Base-by-base conservation (phyloP, 371 early-diverging fungal genomes). In the Mortierella sp. region DNA sequence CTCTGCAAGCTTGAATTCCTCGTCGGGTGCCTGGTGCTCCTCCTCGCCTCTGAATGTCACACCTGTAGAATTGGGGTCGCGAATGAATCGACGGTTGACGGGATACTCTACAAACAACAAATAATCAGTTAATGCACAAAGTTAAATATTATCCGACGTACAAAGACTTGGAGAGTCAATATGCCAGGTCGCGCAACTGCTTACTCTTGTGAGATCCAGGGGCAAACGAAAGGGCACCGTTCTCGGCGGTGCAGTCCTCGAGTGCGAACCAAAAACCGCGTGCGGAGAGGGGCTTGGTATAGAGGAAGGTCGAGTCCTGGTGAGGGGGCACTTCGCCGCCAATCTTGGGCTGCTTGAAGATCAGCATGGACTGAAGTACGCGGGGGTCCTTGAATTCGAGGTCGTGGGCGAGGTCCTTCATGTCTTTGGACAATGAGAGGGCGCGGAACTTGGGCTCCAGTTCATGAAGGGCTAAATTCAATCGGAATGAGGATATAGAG, bases 261-360 rank as follows among this genome's bases (percentile, higher is more conserved):
- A 98, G 90, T 1, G 98, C 97, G 84, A 97, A 95, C 99, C 99
- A 98, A 79, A 97, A 95, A 6, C 98, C 98, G 28, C 92, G 89
- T 0, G 98, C 97, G 1, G 96, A 96, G 24, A 92, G 84, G 2
- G 98, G 98, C 34, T 95, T 90, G 0, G 98, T 98, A 88, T 96
- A 97, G 78, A 98, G 89, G 83, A 98, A 98, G 6, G 96, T 94
- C 34, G 97, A 96, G 83, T 98, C 99, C 83, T 97, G 96, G 80
- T 96, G 96, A 42, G 94, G 88, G 3, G 95, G 95, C 2, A 96
- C 96, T 72, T 84, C 89, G 0, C 95, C 96, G 70, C 97, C 97
- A 80, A 96, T 95, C 65, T 90, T 87, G 7, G 96, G 96, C 87
- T 94, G 94, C 91, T 95, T 97, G 86, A 94, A 97, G 73, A 98